Evolutionary conservation across 164 flowering plant genomes (phyloP).

Genomic region (Magnolia changhungtana): DNA sequence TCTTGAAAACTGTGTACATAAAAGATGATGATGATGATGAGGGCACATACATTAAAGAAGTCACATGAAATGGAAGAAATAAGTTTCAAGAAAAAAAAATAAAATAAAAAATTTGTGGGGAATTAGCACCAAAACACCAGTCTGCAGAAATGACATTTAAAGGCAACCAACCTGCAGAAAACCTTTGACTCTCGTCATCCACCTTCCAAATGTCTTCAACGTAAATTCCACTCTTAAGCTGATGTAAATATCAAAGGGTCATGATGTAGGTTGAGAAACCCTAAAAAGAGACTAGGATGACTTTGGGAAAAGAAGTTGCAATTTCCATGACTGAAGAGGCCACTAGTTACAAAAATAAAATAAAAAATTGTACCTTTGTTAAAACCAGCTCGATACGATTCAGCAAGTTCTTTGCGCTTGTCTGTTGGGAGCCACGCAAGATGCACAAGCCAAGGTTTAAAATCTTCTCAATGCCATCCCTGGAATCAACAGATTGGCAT

Average conservation of each 20-base stretch:
- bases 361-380: constrained; percentile 39
- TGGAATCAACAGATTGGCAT: constrained; percentile 49
- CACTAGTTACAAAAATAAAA: background rate
- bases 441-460: constrained; percentile 51
- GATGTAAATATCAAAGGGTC: constrained; percentile 34
- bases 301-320: constrained; percentile 9
- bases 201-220: constrained; percentile 50
- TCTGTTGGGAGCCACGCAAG: constrained; percentile 53
- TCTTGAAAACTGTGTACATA: no score
- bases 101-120: background rate
- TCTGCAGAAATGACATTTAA: no score
- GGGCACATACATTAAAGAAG: background rate
- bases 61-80: background rate
- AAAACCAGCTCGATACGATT: constrained; percentile 33
- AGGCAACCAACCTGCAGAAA: constrained; percentile 33
- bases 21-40: background rate
- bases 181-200: constrained; percentile 23
- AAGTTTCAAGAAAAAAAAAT: background rate
- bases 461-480: constrained; percentile 50
- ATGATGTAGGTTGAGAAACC: constrained; percentile 20
- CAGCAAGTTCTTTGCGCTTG: constrained; percentile 39
- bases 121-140: no score
- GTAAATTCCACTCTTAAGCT: constrained; percentile 47
- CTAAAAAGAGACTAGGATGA: constrained; percentile 16
- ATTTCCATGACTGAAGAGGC: constrained; percentile 1